Conservation (phyloP, 2,329 filamentous ascomycete genomes). For the Aureobasidium sp. region DNA sequence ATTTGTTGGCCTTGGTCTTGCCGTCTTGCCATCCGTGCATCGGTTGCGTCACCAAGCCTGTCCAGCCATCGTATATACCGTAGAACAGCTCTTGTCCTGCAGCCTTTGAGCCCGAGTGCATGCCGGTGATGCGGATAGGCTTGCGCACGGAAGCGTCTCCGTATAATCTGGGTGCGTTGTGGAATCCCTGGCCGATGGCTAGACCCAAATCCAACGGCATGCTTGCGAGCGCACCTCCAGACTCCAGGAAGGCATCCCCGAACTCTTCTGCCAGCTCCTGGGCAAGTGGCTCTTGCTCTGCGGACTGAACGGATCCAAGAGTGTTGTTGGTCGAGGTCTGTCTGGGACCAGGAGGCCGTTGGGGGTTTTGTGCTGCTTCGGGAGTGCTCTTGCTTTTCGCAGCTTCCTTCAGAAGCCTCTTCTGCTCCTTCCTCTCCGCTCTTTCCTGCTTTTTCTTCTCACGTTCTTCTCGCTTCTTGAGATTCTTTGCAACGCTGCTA, state of each 20-base stretch:
- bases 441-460: conserved; percentile 41
- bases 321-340: conserved; percentile 23
- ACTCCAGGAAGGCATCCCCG: conserved; percentile 61
- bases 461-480: conserved; percentile 48
- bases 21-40: conserved; percentile 57
- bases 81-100: conserved; percentile 56
- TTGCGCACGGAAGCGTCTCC: conserved; percentile 75
- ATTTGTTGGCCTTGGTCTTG: conserved; percentile 23
- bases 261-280: conserved; percentile 50
- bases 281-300: conserved; percentile 24
- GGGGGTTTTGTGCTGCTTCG: not conserved
- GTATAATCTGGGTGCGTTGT: conserved; percentile 79
- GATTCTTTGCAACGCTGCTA: conserved; percentile 51
- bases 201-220: conserved; percentile 81
- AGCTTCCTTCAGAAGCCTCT: conserved; percentile 19
- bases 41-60: conserved; percentile 74
- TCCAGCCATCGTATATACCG: conserved; percentile 74
- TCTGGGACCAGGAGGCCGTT: conserved; percentile 18
- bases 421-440: conserved; percentile 25
- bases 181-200: conserved; percentile 75
- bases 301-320: conserved; percentile 23
- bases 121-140: conserved; percentile 69
- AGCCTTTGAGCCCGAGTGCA: conserved; percentile 67
- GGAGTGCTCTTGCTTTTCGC: conserved; percentile 2
- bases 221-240: conserved; percentile 67